These are phyloP conservation scores for Schoenoplectus triqueter DNA, from an alignment of 202 grass and related monocot species.

Conservation along the genomic window DNA sequence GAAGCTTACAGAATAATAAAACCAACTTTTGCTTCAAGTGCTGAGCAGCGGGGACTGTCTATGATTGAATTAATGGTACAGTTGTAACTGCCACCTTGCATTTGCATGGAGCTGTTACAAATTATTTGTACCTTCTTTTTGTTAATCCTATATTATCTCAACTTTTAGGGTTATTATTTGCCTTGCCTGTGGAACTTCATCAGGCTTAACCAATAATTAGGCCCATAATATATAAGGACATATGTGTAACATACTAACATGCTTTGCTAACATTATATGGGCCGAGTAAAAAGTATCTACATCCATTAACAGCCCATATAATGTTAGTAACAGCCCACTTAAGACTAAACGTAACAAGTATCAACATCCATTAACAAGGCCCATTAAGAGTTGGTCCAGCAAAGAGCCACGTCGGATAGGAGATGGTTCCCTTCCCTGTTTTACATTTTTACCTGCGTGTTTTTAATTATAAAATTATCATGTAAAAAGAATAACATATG, in stretches of 20 bases:
- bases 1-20: conserved; percentile 16
- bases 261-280: neutral
- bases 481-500: too few species aligned
- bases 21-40: conserved; percentile 4
- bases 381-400: too few species aligned
- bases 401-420: too few species aligned
- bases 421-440: too few species aligned
- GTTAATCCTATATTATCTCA: neutral
- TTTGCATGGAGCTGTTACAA: conserved; percentile 15
- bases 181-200: neutral
- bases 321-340: too few species aligned
- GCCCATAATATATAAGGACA: neutral
- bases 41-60: neutral
- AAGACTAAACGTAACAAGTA: too few species aligned
- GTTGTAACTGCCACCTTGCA: conserved; percentile 12
- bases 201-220: neutral
- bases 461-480: too few species aligned
- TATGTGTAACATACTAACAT: neutral
- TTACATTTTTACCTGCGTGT: too few species aligned
- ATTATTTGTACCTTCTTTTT: neutral
- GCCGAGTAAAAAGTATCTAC: too few species aligned
- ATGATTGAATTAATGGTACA: neutral
- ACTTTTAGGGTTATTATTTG: neutral
- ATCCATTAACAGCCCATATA: too few species aligned
- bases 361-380: too few species aligned